Evolutionary conservation across 2,329 filamentous ascomycete species (phyloP).

Genomic region (Stemphylium beticola): DNA sequence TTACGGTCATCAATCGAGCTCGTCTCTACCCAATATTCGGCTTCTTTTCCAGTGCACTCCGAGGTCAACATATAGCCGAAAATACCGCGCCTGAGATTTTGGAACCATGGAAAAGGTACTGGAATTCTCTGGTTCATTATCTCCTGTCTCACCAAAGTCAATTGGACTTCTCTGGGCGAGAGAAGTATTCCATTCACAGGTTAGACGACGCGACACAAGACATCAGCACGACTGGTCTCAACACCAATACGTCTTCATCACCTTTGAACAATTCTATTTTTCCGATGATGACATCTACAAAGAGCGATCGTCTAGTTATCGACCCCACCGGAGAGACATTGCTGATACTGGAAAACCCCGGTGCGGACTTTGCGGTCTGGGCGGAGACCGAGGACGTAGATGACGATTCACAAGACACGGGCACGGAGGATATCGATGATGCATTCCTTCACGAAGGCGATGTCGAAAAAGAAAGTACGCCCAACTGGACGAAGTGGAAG

Average conservation of each 20-base stretch:
- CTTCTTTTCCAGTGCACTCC: neutral
- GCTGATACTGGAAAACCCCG: neutral
- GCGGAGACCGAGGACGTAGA: neutral
- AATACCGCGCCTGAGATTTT: no score
- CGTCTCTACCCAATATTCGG: neutral
- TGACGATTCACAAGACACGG: neutral
- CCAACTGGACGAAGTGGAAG: neutral
- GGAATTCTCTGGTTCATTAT: no score
- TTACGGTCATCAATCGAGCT: neutral
- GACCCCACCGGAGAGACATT: slow-evolving; percentile 8
- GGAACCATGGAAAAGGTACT: no score
- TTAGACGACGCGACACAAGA: no score
- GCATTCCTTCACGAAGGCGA: neutral
- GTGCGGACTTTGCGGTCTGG: slow-evolving; percentile 9
- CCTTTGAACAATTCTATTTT: no score
- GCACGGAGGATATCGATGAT: neutral
- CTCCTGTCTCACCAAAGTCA: no score
- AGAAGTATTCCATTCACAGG: no score
- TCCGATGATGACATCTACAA: neutral
- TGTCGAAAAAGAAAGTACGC: neutral
- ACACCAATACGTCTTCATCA: neutral
- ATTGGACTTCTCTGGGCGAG: no score
- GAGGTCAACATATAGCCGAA: no score
- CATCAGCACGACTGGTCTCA: neutral
- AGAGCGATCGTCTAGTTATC: neutral